These are phyloP conservation scores for Talaromyces funiculosus DNA, from an alignment of 2,329 filamentous ascomycete species.

Conservation along the genomic window DNA sequence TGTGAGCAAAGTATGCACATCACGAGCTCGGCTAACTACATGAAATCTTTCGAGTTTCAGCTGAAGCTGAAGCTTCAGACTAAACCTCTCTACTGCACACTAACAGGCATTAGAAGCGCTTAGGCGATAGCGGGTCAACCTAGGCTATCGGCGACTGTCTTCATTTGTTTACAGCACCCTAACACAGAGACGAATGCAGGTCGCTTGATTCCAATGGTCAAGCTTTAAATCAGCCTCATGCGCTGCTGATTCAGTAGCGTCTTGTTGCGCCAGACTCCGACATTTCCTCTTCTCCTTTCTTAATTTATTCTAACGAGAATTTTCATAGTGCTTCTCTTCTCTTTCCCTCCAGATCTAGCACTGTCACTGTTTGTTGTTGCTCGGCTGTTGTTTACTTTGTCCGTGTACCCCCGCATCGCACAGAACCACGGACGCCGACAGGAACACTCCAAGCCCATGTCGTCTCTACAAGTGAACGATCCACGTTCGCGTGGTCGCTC, in stretches of 20 bases:
- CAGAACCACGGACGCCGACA: background rate
- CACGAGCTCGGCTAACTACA: background rate
- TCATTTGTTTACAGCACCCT: background rate
- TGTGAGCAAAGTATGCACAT: background rate
- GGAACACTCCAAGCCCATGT: slow-evolving; percentile 12
- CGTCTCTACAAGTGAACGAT: slow-evolving; percentile 37
- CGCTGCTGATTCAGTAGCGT: background rate
- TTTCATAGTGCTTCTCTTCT: background rate
- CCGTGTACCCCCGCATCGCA: slow-evolving; percentile 5
- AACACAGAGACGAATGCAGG: background rate
- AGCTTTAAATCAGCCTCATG: slow-evolving; percentile 14
- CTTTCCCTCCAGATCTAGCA: background rate
- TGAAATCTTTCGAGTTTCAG: background rate
- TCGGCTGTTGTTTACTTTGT: background rate
- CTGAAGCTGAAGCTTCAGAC: background rate
- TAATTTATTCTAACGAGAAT: background rate
- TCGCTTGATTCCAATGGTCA: slow-evolving; percentile 1
- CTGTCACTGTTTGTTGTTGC: background rate
- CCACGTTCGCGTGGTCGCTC: slow-evolving; percentile 41
- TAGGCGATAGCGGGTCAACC: background rate
- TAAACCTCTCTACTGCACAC: background rate
- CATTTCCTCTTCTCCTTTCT: background rate
- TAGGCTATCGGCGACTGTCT: background rate
- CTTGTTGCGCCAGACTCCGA: background rate
- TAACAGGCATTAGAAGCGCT: background rate